Evolutionary conservation across 2,329 filamentous ascomycete species (phyloP), one percentile per base, ranked within the genome.

Genomic region (Paecilomyces fulvus): DNA sequence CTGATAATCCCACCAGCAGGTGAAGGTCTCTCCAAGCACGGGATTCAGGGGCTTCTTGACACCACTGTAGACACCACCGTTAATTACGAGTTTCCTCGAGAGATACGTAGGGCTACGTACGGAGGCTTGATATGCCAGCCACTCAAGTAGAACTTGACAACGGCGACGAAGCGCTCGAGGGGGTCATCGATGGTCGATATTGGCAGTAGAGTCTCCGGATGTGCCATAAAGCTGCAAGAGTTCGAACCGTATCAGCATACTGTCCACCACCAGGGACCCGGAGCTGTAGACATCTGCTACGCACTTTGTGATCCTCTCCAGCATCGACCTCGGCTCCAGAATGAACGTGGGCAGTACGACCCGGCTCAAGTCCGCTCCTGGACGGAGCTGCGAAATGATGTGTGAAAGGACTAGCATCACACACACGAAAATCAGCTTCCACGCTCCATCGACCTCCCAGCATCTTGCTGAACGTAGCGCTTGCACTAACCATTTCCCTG

Each of bases 31-130:
- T 69, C 94, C 94, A 20, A 99, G 83, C 59, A 99, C 92, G 1
- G 94, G 94, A 72, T 99, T 99, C 60, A 99, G 79, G 49, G 94
- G 94, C 71, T 99, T 99, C 80, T 99, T 99, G 65, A 99, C 94
- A 60, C 94, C 94, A 65, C 91, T 95, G 64, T 61, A 64, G 58
- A 56, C 51, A 21, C 25, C 11, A 37, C 55, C 49, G 55, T 56
- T 51, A 3, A 25, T n/a, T 9, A 23, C 14, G 4, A 30, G 17
- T 17, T 30, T 17, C 52, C 1, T 23, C 14, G 1, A n/a, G 11
- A 28, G 20, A 3, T 20, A 23, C 6, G 28, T 11, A 23, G 37
- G 12, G 6, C 14, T 33, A 80, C 89, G 69, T 83, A 95, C 90
- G 91, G 89, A 68, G 94, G 94, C 74, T 92, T 94, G 71, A 99